These are phyloP conservation scores for Gaeumannomyces sp. DNA, from an alignment of 2,329 filamentous ascomycete species.

Conservation along the genomic window DNA sequence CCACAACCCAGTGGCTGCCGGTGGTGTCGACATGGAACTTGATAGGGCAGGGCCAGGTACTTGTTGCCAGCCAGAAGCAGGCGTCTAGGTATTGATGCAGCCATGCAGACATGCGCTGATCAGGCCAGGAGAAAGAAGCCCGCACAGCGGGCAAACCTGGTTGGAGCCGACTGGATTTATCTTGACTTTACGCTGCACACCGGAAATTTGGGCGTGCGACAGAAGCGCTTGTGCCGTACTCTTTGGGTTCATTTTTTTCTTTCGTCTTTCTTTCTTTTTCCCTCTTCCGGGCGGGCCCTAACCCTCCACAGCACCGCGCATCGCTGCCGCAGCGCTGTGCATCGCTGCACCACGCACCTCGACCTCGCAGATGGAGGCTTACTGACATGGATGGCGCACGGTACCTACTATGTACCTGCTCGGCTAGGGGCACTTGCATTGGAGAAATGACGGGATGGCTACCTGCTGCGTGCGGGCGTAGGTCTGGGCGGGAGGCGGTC, in stretches of 20 bases:
- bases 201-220: neutral
- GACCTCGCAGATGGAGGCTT: neutral
- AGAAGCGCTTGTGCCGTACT: neutral
- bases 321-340: neutral
- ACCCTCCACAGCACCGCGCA: no score
- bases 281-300: no score
- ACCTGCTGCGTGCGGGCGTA: neutral
- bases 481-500: neutral
- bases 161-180: no score
- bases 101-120: neutral
- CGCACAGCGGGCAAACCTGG: neutral
- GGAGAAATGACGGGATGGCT: neutral
- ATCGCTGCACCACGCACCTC: neutral
- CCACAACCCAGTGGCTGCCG: neutral
- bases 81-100: no score
- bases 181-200: no score
- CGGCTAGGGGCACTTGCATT: neutral
- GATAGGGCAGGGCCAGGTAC: neutral
- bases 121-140: neutral
- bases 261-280: neutral
- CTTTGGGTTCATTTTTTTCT: neutral
- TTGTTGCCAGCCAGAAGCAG: neutral
- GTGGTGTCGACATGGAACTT: neutral
- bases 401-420: neutral
- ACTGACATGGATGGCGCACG: neutral